Evolutionary conservation across 2,329 filamentous ascomycete genomes (phyloP), one percentile per base, ranked within the genome.

Genomic region (Beauveria medogensis): DNA sequence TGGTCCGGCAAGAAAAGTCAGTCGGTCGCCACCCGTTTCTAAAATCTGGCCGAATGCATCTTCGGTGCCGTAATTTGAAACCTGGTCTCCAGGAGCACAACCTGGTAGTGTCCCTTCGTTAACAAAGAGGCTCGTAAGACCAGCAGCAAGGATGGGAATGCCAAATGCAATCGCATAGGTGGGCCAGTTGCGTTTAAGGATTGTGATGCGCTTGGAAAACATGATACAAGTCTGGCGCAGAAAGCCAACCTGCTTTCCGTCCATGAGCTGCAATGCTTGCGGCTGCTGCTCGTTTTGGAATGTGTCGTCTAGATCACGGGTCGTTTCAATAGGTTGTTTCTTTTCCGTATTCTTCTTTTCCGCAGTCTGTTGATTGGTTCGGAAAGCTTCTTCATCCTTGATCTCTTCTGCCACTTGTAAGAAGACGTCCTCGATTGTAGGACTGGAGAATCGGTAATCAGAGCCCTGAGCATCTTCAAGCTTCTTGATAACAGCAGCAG

Each of bases 401-500:
- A 91, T 82, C 71, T 96, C 92, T 68, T 93, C 90, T 0, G 92
- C 91, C 44, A 96, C 80, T 65, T 90, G 87, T 26, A 97, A 76
- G 72, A 97, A 97, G 0, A 96, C 92, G 66, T 96, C 92, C 71
- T 97, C 93, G 46, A 97, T 92, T 0, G 91, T 95, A 0, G 92
- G 93, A 0, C 91, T 91, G 18, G 89, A 89, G 65, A 96, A 89
- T 62, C 92, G 87, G 71, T 96, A 96, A 62, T 95, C 89, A 18
- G 80, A 79, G 46, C 95, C 80, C 0, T 85, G 84, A 1, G 80
- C 77, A 1, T 78, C 74, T 70, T 96, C 89, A 1, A 97, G 78
- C 10, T 80, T 73, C 53, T 82, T 80, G 64, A 96, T 89, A 51
- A 93, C 87, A 4, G 80, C 74, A 0, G 90, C 89, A 0, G 91